Evolutionary conservation across 352 stramenopile species (phyloP).

Genomic region (Phytophthora quininea): DNA sequence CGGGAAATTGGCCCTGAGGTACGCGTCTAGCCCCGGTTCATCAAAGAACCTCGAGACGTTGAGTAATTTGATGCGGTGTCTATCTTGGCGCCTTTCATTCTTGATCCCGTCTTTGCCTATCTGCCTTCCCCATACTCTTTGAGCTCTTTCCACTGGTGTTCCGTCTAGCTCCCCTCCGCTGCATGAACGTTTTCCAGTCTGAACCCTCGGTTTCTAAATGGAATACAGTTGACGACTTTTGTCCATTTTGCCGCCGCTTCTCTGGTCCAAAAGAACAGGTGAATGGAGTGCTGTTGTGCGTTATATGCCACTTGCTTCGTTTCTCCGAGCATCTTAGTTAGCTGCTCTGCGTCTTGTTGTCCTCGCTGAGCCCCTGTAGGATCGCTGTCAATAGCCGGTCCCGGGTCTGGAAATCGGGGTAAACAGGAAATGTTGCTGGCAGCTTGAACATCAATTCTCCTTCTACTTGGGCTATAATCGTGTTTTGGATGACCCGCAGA

Average conservation of each 20-base stretch:
- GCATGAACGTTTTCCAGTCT: not conserved
- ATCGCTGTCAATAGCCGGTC: not conserved
- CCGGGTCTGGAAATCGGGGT: slow-evolving; percentile 9
- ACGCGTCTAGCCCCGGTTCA: not conserved
- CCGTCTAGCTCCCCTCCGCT: not conserved
- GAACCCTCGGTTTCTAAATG: slow-evolving; percentile 1
- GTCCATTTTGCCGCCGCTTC: slow-evolving; percentile 4
- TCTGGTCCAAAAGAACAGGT: slow-evolving; percentile 7
- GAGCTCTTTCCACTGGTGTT: not conserved
- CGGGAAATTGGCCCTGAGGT: not conserved
- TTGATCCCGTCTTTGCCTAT: not conserved
- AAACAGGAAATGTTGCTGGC: not conserved
- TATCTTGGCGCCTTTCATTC: not conserved
- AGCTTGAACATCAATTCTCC: slow-evolving; percentile 2
- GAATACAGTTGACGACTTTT: not conserved
- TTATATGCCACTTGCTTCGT: slow-evolving; percentile 12
- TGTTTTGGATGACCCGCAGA: slow-evolving; percentile 7
- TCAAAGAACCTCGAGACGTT: slow-evolving; percentile 9
- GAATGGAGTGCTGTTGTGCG: slow-evolving; percentile 4
- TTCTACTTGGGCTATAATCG: slow-evolving; percentile 6
- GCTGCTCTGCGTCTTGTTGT: not conserved
- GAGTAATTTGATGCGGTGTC: slow-evolving; percentile 6
- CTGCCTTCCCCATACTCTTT: not conserved
- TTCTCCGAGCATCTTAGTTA: slow-evolving; percentile 11
- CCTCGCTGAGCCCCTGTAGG: not conserved